A percentile compares a stretch with the other conserved stretches of the same genome.
These are phyloP conservation scores for Cyberlindnera sargentensis DNA, from an alignment of 805 yeast species.

Conservation along the genomic window DNA sequence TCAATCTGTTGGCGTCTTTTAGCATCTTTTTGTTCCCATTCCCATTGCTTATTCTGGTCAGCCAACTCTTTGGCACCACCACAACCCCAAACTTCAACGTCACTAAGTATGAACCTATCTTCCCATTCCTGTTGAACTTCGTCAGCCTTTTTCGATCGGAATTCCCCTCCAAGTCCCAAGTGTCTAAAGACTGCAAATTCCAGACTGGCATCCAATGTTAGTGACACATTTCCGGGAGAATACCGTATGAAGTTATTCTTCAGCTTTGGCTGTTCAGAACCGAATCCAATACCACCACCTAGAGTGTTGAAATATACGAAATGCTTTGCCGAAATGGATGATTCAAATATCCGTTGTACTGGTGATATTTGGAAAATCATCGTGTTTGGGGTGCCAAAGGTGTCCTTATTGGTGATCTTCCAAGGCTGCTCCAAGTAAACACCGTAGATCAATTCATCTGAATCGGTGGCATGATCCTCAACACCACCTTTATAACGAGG, in stretches of 20 bases:
- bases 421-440: constrained; percentile 67
- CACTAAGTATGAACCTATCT: constrained; percentile 61
- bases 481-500: constrained; percentile 31
- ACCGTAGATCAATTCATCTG: constrained; percentile 51
- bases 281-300: constrained; percentile 84
- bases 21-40: constrained; percentile 88
- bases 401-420: constrained; percentile 62
- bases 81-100: constrained; percentile 87
- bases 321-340: constrained; percentile 28
- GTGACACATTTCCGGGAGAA: constrained; percentile 69
- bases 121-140: constrained; percentile 41
- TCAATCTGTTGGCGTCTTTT: constrained; percentile 69
- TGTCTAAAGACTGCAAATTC: constrained; percentile 81
- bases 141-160: constrained; percentile 27
- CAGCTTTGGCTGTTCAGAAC: constrained; percentile 56
- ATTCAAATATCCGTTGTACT: constrained; percentile 45
- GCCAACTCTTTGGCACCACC: constrained; percentile 74
- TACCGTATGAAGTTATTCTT: constrained; percentile 40
- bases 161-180: constrained; percentile 48
- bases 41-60: constrained; percentile 75
- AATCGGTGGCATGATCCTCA: constrained; percentile 13
- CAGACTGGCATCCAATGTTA: constrained; percentile 69
- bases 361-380: constrained; percentile 67
- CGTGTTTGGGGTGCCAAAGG: constrained; percentile 59
- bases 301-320: constrained; percentile 59